phyloP scores from a whole-genome alignment of 768 basidiomycete species.

The Dacryopinax spathularia region DNA sequence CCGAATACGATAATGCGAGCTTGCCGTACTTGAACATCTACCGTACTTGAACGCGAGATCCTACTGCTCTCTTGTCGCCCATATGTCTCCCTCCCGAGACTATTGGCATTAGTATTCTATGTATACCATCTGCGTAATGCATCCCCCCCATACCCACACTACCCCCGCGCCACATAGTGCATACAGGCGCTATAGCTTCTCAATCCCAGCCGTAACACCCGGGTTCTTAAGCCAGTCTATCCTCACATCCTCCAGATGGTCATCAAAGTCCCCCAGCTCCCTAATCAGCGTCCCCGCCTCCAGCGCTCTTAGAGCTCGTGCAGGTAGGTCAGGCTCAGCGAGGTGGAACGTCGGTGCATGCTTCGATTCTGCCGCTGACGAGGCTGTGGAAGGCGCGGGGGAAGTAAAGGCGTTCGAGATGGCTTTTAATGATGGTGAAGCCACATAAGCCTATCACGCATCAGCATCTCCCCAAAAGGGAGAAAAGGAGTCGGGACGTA shows the following conservation, averaged over 20 bases:
- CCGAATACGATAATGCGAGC: constrained; percentile 65
- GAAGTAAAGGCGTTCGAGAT: neutral
- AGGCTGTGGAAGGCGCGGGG: constrained; percentile 5
- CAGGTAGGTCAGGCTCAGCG: constrained; percentile 32
- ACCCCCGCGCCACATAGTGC: neutral
- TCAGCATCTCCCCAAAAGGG: neutral
- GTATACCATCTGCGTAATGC: constrained; percentile 2
- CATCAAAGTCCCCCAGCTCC: constrained; percentile 66
- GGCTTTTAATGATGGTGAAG: neutral
- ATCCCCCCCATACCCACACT: neutral
- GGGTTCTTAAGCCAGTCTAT: constrained; percentile 36
- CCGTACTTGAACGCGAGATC: constrained; percentile 55
- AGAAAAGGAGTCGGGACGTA: constrained; percentile 22
- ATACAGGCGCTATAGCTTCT: constrained; percentile 1
- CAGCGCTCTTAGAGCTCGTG: constrained; percentile 36
- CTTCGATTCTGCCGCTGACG: neutral
- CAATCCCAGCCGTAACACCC: constrained; percentile 3
- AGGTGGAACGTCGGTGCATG: constrained; percentile 36
- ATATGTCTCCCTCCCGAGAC: neutral
- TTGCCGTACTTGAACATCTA: constrained; percentile 71
- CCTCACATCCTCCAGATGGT: constrained; percentile 60
- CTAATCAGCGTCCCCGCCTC: constrained; percentile 37
- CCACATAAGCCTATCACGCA: neutral
- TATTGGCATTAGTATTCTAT: neutral
- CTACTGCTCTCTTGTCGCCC: neutral